These are phyloP conservation scores for Penicillium sp. DNA, from an alignment of 2,329 filamentous ascomycete species.

Conservation along the genomic window DNA sequence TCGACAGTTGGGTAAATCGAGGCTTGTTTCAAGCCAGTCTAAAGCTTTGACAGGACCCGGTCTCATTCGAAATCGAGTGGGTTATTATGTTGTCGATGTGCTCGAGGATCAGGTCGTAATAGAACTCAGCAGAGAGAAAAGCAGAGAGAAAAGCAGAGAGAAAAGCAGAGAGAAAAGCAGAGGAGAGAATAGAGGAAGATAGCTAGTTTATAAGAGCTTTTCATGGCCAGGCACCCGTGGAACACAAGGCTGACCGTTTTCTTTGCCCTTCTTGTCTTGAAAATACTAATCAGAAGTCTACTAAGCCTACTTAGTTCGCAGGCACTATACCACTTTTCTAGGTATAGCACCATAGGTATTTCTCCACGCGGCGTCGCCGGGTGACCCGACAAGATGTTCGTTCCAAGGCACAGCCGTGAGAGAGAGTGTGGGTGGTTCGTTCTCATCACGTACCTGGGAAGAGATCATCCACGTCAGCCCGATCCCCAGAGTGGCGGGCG, in stretches of 20 bases:
- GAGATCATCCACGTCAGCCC: slow-evolving; percentile 3
- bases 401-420: slow-evolving; percentile 21
- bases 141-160: too few species aligned
- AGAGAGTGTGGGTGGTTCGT: slow-evolving; percentile 1
- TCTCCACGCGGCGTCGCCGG: slow-evolving; percentile 23
- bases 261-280: neutral
- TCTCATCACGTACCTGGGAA: slow-evolving; percentile 3
- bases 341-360: neutral
- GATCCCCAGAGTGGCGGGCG: neutral
- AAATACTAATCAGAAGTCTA: neutral
- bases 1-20: neutral
- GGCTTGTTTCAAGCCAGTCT: neutral
- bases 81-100: neutral
- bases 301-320: neutral
- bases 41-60: neutral
- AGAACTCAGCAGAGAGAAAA: neutral
- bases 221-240: slow-evolving; percentile 1
- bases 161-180: too few species aligned
- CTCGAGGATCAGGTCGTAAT: neutral
- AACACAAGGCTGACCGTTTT: neutral
- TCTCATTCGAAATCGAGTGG: neutral
- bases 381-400: slow-evolving; percentile 17
- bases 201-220: neutral
- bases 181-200: neutral
- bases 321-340: neutral